Base-by-base conservation (phyloP, 768 basidiomycete species). In the Omphalotus guepiniiformis region DNA sequence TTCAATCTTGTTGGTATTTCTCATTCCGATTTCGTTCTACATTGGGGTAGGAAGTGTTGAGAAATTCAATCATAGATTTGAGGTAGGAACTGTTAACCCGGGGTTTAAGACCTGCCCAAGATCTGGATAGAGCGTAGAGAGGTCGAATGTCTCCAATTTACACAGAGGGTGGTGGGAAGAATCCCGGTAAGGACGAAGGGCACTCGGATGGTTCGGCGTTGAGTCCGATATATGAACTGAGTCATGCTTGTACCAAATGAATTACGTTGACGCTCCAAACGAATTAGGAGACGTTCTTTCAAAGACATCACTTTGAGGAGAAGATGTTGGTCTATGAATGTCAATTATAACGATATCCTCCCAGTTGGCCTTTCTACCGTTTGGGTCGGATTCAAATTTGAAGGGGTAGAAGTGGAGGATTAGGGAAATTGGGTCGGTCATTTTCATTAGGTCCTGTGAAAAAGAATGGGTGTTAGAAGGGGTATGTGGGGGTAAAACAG, bases 351-450 rank as follows among this genome's bases (percentile, higher is more conserved):
- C n/a, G n/a, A n/a, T 81, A 0, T 95, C 95, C 64, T 99, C 96
- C 96, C 96, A 99, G 21, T 97, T 94, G 55, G 88, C 85, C 63
- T 93, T 98, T 78, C 98, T 99, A 26, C 96, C 96, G 55, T 99
- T 98, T 60, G 96, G 67, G 68, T 99, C 96, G 54, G 79, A 82
- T 54, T 91, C 93, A 55, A 98, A 98, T 43, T 93, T 83, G 13
- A 73, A 54, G 2, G 96, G 96, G 63, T 99, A 99, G 71, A 98
- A 98, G 60, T 95, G 91, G 39, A 91, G 62, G 55, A 99, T n/a
- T n/a, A n/a, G n/a, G n/a, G n/a, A n/a, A n/a, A n/a, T 83, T 2
- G 80, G 66, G 53, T 85, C 82, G 52, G 74, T 82, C 95, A 98
- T 96, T 37, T n/a, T n/a, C n/a, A n/a, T n/a, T n/a, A 98, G 71